phyloP scores from a whole-genome alignment of 768 basidiomycete species.

The Fomitopsis serialis region DNA sequence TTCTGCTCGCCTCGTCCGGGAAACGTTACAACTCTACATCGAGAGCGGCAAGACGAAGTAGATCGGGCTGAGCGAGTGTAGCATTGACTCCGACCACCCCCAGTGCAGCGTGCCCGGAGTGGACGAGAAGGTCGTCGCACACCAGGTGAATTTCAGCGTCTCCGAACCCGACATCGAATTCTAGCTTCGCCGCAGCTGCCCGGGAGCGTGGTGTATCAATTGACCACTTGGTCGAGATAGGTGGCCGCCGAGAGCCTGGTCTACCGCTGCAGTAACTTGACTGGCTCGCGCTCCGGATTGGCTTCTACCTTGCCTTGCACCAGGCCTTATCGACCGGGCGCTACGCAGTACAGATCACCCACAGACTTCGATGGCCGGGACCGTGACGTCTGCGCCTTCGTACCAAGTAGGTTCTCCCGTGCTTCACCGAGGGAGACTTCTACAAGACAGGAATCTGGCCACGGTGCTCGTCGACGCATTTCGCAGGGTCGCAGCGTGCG shows the following conservation, averaged over 20 bases:
- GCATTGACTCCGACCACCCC: conserved; percentile 15
- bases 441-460: conserved; percentile 31
- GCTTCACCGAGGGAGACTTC: conserved; percentile 24
- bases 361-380: conserved; percentile 13
- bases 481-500: conserved; percentile 14
- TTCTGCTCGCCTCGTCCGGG: neutral
- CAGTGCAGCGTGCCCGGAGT: conserved; percentile 31
- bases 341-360: conserved; percentile 9
- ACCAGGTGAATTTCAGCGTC: conserved; percentile 40
- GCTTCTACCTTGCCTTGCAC: too few relatives aligned
- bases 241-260: conserved; percentile 19
- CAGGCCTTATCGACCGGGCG: conserved; percentile 8
- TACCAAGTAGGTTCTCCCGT: too few relatives aligned
- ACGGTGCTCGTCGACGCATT: conserved; percentile 20
- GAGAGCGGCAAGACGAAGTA: conserved; percentile 23
- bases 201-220: conserved; percentile 40
- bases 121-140: conserved; percentile 34
- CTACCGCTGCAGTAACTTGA: too few relatives aligned
- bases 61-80: conserved; percentile 23
- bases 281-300: too few relatives aligned
- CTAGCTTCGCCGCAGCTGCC: conserved; percentile 32
- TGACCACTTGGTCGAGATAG: conserved; percentile 27
- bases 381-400: conserved; percentile 21
- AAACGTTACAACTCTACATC: neutral
- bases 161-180: conserved; percentile 41